A percentile compares a stretch with the other conserved stretches of the same genome.
phyloP scores from a whole-genome alignment of 1,284 basidiomycete species.

The Ustilago crameri region DNA sequence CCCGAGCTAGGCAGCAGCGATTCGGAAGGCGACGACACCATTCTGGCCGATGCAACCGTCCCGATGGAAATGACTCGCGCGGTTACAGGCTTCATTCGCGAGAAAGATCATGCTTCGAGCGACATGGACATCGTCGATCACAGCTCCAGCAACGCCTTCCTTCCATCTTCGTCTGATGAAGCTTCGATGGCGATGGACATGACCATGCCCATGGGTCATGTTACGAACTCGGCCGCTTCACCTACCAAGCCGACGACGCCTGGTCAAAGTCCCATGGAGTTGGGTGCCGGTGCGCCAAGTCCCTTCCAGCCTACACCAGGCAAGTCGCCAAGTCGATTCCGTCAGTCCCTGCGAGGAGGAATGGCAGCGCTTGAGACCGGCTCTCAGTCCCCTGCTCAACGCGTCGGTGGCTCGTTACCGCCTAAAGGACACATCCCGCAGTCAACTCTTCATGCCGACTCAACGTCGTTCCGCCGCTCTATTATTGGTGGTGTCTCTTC shows the following conservation, averaged over 20 bases:
- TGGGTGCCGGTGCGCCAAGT: slow-evolving; percentile 33
- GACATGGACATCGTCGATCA: slow-evolving; percentile 46
- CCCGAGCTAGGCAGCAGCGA: slow-evolving; percentile 29
- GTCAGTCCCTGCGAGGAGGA: slow-evolving; percentile 45
- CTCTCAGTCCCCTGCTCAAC: slow-evolving; percentile 38
- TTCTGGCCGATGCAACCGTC: slow-evolving; percentile 36
- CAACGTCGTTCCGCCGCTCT: slow-evolving; percentile 55
- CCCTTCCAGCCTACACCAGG: slow-evolving; percentile 39
- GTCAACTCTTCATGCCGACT: slow-evolving; percentile 13
- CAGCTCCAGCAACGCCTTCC: slow-evolving; percentile 21
- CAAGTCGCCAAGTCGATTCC: slow-evolving; percentile 44
- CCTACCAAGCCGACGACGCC: slow-evolving; percentile 31
- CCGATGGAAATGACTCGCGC: slow-evolving; percentile 51
- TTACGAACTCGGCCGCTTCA: slow-evolving; percentile 22
- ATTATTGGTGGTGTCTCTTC: slow-evolving; percentile 57
- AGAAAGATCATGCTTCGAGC: slow-evolving; percentile 42
- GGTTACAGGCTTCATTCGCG: slow-evolving; percentile 40
- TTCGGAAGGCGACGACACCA: slow-evolving; percentile 38
- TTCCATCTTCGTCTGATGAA: slow-evolving; percentile 27
- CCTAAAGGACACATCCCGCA: slow-evolving; percentile 21
- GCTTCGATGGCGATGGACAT: slow-evolving; percentile 54
- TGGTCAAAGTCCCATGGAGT: slow-evolving; percentile 10
- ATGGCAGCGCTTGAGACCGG: slow-evolving; percentile 37
- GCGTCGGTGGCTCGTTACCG: slow-evolving; percentile 26
- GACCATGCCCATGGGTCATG: slow-evolving; percentile 47